A percentile compares a stretch with the other conserved stretches of the same genome.
Conservation (phyloP, 805 yeast genomes). For the Phaffomyces antillensis region DNA sequence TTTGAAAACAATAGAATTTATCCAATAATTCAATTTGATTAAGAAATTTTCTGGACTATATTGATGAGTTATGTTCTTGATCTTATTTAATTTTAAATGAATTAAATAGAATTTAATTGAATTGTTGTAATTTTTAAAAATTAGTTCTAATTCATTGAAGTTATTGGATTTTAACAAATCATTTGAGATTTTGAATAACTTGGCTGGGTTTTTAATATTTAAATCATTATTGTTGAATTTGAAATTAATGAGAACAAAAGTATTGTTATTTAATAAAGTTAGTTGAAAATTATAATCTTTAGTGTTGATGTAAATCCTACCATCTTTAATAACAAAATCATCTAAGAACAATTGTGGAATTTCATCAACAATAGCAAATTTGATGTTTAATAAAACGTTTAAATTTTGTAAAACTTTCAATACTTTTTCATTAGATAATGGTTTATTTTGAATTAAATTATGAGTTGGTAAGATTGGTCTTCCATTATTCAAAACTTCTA, state of each 20-base stretch:
- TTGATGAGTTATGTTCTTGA: slow-evolving; percentile 50
- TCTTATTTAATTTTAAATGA: slow-evolving; percentile 45
- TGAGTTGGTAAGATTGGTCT: slow-evolving; percentile 68
- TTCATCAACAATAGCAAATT: slow-evolving; percentile 57
- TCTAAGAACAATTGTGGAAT: slow-evolving; percentile 56
- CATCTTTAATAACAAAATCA: slow-evolving; percentile 62
- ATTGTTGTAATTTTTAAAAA: slow-evolving; percentile 53
- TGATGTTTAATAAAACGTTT: slow-evolving; percentile 64
- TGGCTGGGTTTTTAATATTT: background rate
- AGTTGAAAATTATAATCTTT: slow-evolving; percentile 69
- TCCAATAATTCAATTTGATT: slow-evolving; percentile 62
- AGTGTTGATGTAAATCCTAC: slow-evolving; percentile 56
- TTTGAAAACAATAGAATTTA: slow-evolving; percentile 37
- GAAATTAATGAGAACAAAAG: slow-evolving; percentile 75
- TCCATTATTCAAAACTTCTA: slow-evolving; percentile 76
- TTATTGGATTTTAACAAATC: slow-evolving; percentile 38
- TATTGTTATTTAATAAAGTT: slow-evolving; percentile 64
- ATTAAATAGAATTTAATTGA: slow-evolving; percentile 57
- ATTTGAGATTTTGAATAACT: slow-evolving; percentile 38
- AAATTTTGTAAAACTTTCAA: slow-evolving; percentile 58
- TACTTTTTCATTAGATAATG: slow-evolving; percentile 48
- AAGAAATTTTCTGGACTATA: slow-evolving; percentile 47
- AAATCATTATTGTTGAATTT: slow-evolving; percentile 32
- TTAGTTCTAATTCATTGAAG: slow-evolving; percentile 45
- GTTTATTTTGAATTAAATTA: slow-evolving; percentile 39